Percentiles rank a stretch among this genome's conserved stretches.
These are phyloP conservation scores for Globisporangium irregulare DNA, from an alignment of 352 stramenopile species.

Conservation along the genomic window DNA sequence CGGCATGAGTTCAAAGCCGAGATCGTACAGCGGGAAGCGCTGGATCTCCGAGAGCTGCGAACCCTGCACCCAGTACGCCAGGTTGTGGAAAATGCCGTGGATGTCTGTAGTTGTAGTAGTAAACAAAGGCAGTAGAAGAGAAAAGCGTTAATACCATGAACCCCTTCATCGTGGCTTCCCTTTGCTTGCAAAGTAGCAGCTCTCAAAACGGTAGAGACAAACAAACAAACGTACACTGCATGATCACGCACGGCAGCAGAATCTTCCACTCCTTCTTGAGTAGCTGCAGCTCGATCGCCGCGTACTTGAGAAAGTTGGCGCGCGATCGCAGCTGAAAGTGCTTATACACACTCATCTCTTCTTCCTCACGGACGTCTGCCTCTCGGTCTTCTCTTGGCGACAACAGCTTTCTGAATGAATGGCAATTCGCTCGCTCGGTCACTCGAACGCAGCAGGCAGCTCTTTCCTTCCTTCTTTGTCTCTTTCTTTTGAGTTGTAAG, in stretches of 20 bases:
- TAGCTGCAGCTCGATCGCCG: conserved; percentile 59
- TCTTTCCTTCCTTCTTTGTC: too few relatives aligned
- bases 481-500: too few relatives aligned
- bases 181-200: too few relatives aligned
- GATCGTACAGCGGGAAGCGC: conserved; percentile 70
- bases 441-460: too few relatives aligned
- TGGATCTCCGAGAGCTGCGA: conserved; percentile 61
- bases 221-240: conserved; percentile 58
- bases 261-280: conserved; percentile 69
- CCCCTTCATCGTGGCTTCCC: not conserved
- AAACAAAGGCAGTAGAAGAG: not conserved
- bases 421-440: not conserved
- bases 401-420: conserved; percentile 1
- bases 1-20: conserved; percentile 72
- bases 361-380: not conserved
- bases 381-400: not conserved
- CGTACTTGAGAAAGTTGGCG: conserved; percentile 60
- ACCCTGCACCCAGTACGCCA: conserved; percentile 83
- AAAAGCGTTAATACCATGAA: not conserved
- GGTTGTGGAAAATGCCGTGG: conserved; percentile 83
- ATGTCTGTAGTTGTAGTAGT: conserved; percentile 36
- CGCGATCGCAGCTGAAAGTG: conserved; percentile 49
- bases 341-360: conserved; percentile 19
- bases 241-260: conserved; percentile 72
- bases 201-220: too few relatives aligned